Conservation (phyloP, 2,329 filamentous ascomycete species). For the Penicillium hordei region DNA sequence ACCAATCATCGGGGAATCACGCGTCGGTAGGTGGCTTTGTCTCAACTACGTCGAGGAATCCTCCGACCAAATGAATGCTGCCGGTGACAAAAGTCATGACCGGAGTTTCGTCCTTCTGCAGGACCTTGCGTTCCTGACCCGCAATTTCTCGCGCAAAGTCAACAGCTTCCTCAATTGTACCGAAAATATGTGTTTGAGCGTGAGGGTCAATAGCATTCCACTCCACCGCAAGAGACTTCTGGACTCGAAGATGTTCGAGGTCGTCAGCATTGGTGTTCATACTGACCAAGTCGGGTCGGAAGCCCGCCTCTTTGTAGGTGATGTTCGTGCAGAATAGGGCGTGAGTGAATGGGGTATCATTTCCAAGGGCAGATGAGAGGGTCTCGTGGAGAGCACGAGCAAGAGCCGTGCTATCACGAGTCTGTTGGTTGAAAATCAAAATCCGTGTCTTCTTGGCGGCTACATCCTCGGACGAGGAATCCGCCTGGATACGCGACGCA, state of each 20-base stretch:
- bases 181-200: constrained; percentile 56
- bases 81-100: constrained; percentile 74
- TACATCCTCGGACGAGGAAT: constrained; percentile 32
- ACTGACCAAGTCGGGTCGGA: constrained; percentile 62
- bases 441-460: constrained; percentile 51
- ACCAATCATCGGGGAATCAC: constrained; percentile 5
- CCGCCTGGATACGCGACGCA: constrained; percentile 49
- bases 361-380: constrained; percentile 45
- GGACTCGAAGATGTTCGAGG: constrained; percentile 62
- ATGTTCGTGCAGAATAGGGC: constrained; percentile 82
- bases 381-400: constrained; percentile 63
- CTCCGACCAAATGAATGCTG: constrained; percentile 80
- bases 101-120: constrained; percentile 39
- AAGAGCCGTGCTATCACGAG: constrained; percentile 69
- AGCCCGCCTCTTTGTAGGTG: constrained; percentile 62
- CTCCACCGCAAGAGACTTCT: constrained; percentile 62
- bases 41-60: constrained; percentile 71
- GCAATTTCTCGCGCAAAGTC: constrained; percentile 53
- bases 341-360: constrained; percentile 60
- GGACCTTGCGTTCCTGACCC: constrained; percentile 31
- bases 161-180: constrained; percentile 71
- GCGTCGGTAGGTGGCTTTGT: constrained; percentile 33
- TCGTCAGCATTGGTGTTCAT: constrained; percentile 60
- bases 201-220: constrained; percentile 59
- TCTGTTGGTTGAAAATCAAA: constrained; percentile 91